Evolutionary conservation across 2,329 filamentous ascomycete genomes (phyloP), one percentile per base, ranked within the genome.

Genomic region (Beauveria sp.): DNA sequence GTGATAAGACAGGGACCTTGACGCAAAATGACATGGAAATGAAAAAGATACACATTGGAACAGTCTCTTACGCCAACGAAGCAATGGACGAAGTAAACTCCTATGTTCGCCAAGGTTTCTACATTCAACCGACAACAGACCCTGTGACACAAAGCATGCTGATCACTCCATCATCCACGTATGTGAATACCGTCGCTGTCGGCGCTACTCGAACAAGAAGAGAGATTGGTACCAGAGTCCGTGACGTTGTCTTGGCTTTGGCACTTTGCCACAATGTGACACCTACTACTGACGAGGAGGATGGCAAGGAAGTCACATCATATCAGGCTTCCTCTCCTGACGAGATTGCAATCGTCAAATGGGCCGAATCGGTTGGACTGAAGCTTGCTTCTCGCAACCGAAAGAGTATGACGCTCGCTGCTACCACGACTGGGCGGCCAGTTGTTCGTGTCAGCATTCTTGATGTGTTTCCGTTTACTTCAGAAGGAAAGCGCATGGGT

Each of bases 1-100:
- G 91, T 65, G 95, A 99, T 74, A 99, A 99, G 75, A 99, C 95
- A 0, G 95, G 95, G n/a, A 99, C 95, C 1, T 75, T 99, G 63
- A 99, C 95, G 0, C 92, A 98, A 68, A 99, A 99, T 70, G 91
- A 96, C 70, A 97, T 97, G 93, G 93, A 97, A 71, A 88, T 99
- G 83, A 96, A 96, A 72, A 99, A 99, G 76, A 93, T 99, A 6
- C 96, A 99, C 70, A 91, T 99, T 59, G 95, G 96, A 10, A 99
- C 95, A 10, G 95, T 98, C 1, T 98, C 93, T 1, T 99, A 99
- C 70, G 95, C 93, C 40, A 96, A 96, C 68, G 95, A 99, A 71
- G 93, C 95, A 10, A 99, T 99, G 95, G 95, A 98, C 67, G 96
- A 99, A 76, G 95, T 99, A 14, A 79, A 86, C 14, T 84, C 89